Conservation (phyloP, 768 basidiomycete genomes). For the Pleurotus platypus region DNA sequence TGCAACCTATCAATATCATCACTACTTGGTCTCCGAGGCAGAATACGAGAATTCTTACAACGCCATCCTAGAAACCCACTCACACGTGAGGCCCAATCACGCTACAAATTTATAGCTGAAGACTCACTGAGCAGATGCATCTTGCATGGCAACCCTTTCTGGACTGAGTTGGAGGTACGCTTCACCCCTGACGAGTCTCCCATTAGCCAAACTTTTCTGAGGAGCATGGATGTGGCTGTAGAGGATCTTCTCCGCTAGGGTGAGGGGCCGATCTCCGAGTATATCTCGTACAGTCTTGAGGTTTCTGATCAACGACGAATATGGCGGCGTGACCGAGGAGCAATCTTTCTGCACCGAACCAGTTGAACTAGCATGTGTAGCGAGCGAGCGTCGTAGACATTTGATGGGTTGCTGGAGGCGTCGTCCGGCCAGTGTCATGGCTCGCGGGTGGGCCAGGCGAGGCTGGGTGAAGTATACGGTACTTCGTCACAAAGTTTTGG, state of each 20-base stretch:
- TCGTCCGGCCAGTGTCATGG: not conserved
- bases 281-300: conserved; percentile 65
- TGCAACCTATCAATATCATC: conserved; percentile 57
- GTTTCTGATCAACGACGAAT: conserved; percentile 64
- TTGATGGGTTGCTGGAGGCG: not conserved
- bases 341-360: conserved; percentile 36
- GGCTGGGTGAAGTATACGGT: not conserved
- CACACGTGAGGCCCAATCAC: conserved; percentile 8
- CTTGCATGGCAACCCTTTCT: conserved; percentile 97
- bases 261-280: conserved; percentile 70
- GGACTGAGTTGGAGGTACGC: conserved; percentile 88
- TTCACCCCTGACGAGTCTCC: conserved; percentile 76
- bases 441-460: not conserved
- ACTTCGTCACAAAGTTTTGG: too few relatives aligned
- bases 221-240: conserved; percentile 90
- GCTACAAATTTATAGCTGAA: not conserved
- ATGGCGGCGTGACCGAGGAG: conserved; percentile 80
- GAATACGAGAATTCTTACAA: conserved; percentile 42
- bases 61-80: conserved; percentile 75
- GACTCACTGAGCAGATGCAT: conserved; percentile 84
- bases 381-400: conserved; percentile 6
- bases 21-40: not conserved
- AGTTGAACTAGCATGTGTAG: conserved; percentile 27
- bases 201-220: conserved; percentile 59
- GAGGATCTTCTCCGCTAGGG: conserved; percentile 96